Percentiles rank a stretch among this genome's conserved stretches.
These are phyloP conservation scores for Mikania micrantha DNA, from an alignment of 129 eudicot species.

Conservation along the genomic window DNA sequence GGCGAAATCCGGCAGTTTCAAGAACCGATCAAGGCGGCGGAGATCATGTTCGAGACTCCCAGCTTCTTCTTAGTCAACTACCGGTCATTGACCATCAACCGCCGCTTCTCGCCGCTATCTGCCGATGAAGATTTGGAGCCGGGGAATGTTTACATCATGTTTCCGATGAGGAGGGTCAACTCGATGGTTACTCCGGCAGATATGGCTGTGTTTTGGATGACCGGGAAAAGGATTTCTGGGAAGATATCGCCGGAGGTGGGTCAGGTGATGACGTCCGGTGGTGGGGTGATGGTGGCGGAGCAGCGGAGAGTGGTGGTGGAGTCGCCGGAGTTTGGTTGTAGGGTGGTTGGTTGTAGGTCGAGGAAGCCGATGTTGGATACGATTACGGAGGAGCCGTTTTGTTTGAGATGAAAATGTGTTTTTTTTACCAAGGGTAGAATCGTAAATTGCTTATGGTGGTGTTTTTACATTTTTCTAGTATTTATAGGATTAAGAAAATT, in stretches of 20 bases:
- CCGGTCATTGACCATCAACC: conserved; percentile 41
- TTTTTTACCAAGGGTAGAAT: neutral
- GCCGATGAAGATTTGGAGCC: conserved; percentile 83
- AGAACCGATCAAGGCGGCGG: conserved; percentile 63
- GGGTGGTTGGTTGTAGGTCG: conserved; percentile 50
- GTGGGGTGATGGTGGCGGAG: conserved; percentile 26
- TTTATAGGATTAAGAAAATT: neutral
- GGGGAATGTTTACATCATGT: conserved; percentile 58
- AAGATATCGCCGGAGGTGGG: conserved; percentile 24
- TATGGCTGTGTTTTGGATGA: conserved; percentile 52
- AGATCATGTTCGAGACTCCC: conserved; percentile 83
- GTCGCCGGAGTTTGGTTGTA: conserved; percentile 32
- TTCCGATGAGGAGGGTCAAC: conserved; percentile 74
- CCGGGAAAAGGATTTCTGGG: conserved; percentile 49
- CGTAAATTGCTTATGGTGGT: neutral
- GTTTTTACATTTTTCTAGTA: neutral
- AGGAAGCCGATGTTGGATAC: conserved; percentile 68
- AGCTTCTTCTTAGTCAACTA: conserved; percentile 52
- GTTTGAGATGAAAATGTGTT: conserved; percentile 21
- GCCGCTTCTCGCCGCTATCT: conserved; percentile 53
- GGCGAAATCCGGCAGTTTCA: conserved; percentile 73
- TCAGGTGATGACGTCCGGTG: conserved; percentile 15
- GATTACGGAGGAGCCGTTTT: conserved; percentile 56
- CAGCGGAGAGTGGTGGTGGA: conserved; percentile 37
- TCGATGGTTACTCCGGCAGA: conserved; percentile 70